Evolutionary conservation across 768 basidiomycete species (phyloP).

Genomic region (Tulasnella sp.): DNA sequence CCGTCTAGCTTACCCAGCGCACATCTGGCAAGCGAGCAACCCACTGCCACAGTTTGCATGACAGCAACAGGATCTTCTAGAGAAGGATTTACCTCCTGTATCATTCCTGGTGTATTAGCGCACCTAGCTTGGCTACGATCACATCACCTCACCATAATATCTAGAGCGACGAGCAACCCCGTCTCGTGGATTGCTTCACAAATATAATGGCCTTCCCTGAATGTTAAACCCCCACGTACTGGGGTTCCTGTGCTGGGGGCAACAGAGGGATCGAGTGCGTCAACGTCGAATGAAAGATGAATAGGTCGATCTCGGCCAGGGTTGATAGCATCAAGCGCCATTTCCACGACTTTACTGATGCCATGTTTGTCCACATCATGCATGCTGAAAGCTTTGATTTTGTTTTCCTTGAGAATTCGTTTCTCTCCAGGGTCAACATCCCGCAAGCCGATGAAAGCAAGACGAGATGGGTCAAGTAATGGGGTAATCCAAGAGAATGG

Average conservation of each 20-base stretch:
- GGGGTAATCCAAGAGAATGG: constrained; percentile 49
- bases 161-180: constrained; percentile 78
- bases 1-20: constrained; percentile 60
- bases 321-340: constrained; percentile 92
- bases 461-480: constrained; percentile 49
- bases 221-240: constrained; percentile 88
- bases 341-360: constrained; percentile 88
- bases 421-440: constrained; percentile 87
- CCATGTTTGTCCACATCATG: constrained; percentile 76
- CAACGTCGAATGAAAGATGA: constrained; percentile 94
- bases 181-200: constrained; percentile 89
- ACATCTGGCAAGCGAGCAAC: constrained; percentile 70
- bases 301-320: constrained; percentile 71
- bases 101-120: neutral
- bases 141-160: constrained; percentile 90
- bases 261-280: constrained; percentile 84
- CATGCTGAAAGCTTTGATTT: constrained; percentile 86
- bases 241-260: constrained; percentile 95
- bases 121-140: constrained; percentile 13
- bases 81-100: constrained; percentile 92
- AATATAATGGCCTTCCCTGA: constrained; percentile 97
- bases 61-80: constrained; percentile 63
- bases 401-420: constrained; percentile 66
- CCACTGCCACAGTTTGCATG: constrained; percentile 78
- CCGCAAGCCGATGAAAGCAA: constrained; percentile 96